Evolutionary conservation across 2,329 filamentous ascomycete species (phyloP).

Genomic region (Colletotrichum graminicola): DNA sequence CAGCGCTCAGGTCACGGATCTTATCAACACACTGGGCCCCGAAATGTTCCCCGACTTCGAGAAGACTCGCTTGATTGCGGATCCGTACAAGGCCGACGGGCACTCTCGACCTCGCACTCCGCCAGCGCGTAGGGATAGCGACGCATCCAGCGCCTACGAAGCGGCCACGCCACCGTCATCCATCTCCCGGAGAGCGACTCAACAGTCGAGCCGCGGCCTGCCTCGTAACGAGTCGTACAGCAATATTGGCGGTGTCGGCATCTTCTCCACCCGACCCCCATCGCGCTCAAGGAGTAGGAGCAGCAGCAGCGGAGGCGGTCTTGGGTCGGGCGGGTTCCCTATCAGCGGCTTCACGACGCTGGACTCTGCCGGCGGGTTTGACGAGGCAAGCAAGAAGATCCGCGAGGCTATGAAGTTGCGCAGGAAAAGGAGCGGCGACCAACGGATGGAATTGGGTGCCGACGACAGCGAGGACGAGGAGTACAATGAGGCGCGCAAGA

Average conservation of each 20-base stretch:
- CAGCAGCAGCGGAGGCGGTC: constrained; percentile 74
- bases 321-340: constrained; percentile 72
- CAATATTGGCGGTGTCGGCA: constrained; percentile 86
- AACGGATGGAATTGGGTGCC: constrained; percentile 53
- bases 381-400: constrained; percentile 87
- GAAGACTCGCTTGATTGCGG: constrained; percentile 75
- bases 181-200: constrained; percentile 63
- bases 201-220: constrained; percentile 64
- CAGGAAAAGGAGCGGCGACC: constrained; percentile 63
- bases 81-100: constrained; percentile 59
- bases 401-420: constrained; percentile 82
- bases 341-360: constrained; percentile 77
- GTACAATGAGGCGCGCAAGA: constrained; percentile 58
- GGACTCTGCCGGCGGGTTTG: constrained; percentile 77
- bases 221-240: constrained; percentile 95
- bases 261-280: constrained; percentile 91
- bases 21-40: constrained; percentile 95
- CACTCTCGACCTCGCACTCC: constrained; percentile 46
- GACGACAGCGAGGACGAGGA: constrained; percentile 57
- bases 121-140: constrained; percentile 60
- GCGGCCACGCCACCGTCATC: constrained; percentile 55
- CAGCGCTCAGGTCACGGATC: constrained; percentile 84
- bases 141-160: constrained; percentile 58
- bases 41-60: constrained; percentile 99
- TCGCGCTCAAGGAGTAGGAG: constrained; percentile 81